Evolutionary conservation across 495 filamentous ascomycete genomes (phyloP).

Genomic region (Penicillium fimorum): DNA sequence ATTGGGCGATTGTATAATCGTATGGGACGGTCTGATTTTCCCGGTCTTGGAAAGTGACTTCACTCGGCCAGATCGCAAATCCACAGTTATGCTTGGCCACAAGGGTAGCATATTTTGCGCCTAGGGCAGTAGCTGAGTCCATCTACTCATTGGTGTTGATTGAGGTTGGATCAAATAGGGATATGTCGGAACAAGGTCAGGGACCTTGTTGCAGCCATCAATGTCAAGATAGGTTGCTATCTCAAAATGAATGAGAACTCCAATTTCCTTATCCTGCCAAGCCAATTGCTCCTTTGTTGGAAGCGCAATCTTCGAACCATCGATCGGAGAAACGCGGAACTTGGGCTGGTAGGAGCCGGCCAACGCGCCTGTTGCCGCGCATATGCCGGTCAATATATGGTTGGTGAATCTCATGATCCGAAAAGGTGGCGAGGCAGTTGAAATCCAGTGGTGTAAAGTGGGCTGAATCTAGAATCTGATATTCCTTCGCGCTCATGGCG

Average conservation of each 20-base stretch:
- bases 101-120: constrained; percentile 13
- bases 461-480: neutral
- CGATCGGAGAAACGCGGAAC: constrained; percentile 12
- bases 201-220: constrained; percentile 15
- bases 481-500: neutral
- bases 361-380: neutral
- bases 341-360: constrained; percentile 11
- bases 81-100: constrained; percentile 16
- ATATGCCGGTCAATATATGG: neutral
- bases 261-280: constrained; percentile 16
- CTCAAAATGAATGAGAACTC: constrained; percentile 13
- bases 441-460: neutral
- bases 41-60: constrained; percentile 9
- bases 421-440: neutral
- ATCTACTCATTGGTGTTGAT: constrained; percentile 13
- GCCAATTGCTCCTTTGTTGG: constrained; percentile 16
- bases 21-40: constrained; percentile 13
- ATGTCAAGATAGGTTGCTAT: constrained; percentile 14
- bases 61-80: constrained; percentile 12
- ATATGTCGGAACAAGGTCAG: constrained; percentile 9
- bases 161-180: constrained; percentile 7
- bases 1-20: constrained; percentile 13
- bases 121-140: constrained; percentile 11
- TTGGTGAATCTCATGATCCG: constrained; percentile 1
- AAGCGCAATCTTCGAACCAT: constrained; percentile 14